These are phyloP conservation scores for Dispira simplex DNA, from an alignment of 192 early-diverging fungal genomes.

Conservation along the genomic window DNA sequence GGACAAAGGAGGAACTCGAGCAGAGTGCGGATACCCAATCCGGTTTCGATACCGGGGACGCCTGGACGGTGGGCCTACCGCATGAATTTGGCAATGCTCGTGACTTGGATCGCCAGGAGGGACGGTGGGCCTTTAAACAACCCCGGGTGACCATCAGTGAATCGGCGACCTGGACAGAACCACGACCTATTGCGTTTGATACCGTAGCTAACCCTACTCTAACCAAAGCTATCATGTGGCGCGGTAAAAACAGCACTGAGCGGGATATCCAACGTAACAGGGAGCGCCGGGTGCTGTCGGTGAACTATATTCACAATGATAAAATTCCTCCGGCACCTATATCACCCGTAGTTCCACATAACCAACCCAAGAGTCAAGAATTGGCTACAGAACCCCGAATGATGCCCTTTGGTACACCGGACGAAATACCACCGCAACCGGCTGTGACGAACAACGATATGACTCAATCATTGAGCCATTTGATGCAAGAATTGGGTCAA, in stretches of 20 bases:
- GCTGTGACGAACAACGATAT: not conserved
- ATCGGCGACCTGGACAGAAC: not conserved
- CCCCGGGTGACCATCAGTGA: not conserved
- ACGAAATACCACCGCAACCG: not conserved
- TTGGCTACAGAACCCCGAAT: not conserved
- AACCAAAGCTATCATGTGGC: not conserved
- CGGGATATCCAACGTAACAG: not conserved
- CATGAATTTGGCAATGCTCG: conserved; percentile 12
- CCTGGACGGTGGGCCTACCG: not conserved
- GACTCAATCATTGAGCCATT: not conserved
- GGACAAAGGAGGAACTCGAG: not conserved
- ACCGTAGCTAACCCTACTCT: no score
- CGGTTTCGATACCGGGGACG: not conserved
- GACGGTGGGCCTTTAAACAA: not conserved
- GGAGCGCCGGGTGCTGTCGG: conserved; percentile 1
- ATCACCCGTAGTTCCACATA: not conserved
- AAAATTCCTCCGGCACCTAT: not conserved
- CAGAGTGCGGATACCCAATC: not conserved
- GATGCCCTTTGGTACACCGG: not conserved
- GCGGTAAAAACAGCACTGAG: conserved; percentile 7
- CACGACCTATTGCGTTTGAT: not conserved
- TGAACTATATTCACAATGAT: not conserved
- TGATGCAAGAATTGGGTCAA: conserved; percentile 2
- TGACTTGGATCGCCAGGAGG: conserved; percentile 10
- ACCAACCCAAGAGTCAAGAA: not conserved